A percentile compares a stretch with the other conserved stretches of the same genome.
These are phyloP conservation scores for Nadsonia fulvescens DNA, from an alignment of 805 yeast genomes.

Conservation along the genomic window DNA sequence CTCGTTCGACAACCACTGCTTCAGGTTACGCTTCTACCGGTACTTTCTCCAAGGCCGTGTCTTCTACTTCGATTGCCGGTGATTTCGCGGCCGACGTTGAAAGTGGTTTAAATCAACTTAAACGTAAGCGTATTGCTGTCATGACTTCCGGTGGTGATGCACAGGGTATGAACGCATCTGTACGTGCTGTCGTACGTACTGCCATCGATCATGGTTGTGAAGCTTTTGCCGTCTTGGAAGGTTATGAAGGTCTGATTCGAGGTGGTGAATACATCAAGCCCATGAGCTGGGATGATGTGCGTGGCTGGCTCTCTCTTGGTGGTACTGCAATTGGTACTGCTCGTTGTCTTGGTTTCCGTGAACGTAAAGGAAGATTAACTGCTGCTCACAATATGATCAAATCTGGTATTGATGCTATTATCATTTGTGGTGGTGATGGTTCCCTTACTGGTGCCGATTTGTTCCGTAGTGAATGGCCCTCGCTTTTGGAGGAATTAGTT, in stretches of 20 bases:
- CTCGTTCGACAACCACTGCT: too few species aligned
- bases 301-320: constrained; percentile 84
- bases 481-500: constrained; percentile 56
- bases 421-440: constrained; percentile 98
- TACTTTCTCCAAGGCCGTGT: too few species aligned
- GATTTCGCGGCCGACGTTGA: too few species aligned
- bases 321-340: constrained; percentile 97
- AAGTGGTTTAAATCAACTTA: too few species aligned
- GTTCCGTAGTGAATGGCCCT: constrained; percentile 90
- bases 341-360: constrained; percentile 69
- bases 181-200: constrained; percentile 85
- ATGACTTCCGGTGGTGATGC: constrained; percentile 99
- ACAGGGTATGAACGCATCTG: constrained; percentile 96
- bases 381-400: constrained; percentile 75
- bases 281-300: constrained; percentile 85
- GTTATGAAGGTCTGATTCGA: constrained; percentile 79
- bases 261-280: constrained; percentile 69
- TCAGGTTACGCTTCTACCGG: too few species aligned
- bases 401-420: constrained; percentile 82
- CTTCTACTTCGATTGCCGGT: too few species aligned
- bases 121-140: constrained; percentile 73
- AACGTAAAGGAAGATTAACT: constrained; percentile 63
- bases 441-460: constrained; percentile 94
- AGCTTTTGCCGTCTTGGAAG: constrained; percentile 82
- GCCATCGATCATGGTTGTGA: constrained; percentile 80